Percentiles rank a stretch among this genome's conserved stretches.
These are phyloP conservation scores for Neocucurbitaria cava DNA, from an alignment of 2,329 filamentous ascomycete species.

Conservation along the genomic window DNA sequence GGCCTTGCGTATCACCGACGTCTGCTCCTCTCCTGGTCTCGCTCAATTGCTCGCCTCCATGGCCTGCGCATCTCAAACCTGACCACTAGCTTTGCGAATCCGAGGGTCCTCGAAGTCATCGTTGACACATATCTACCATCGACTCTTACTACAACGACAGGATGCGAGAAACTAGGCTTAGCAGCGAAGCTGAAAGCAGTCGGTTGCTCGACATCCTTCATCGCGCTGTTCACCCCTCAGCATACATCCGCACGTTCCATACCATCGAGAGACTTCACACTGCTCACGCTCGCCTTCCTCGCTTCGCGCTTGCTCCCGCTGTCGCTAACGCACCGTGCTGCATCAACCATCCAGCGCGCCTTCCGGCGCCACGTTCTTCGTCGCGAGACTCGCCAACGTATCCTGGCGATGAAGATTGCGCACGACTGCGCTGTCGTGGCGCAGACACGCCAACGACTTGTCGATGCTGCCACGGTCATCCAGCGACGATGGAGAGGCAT, in stretches of 20 bases:
- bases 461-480: slow-evolving; percentile 51
- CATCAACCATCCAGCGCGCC: slow-evolving; percentile 59
- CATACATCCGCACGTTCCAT: slow-evolving; percentile 46
- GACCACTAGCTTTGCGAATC: slow-evolving; percentile 65
- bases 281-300: slow-evolving; percentile 65
- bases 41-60: slow-evolving; percentile 56
- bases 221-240: slow-evolving; percentile 49
- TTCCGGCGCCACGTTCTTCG: slow-evolving; percentile 54
- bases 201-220: slow-evolving; percentile 55
- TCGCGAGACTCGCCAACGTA: slow-evolving; percentile 38
- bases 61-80: slow-evolving; percentile 60
- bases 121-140: slow-evolving; percentile 62
- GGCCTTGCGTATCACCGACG: slow-evolving; percentile 45
- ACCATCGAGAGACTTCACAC: slow-evolving; percentile 62
- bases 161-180: slow-evolving; percentile 25
- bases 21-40: slow-evolving; percentile 65
- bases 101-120: slow-evolving; percentile 61
- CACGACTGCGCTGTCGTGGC: slow-evolving; percentile 58
- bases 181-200: slow-evolving; percentile 48
- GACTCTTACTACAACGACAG: slow-evolving; percentile 10
- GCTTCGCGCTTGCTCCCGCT: slow-evolving; percentile 64
- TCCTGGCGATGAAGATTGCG: slow-evolving; percentile 52
- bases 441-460: slow-evolving; percentile 51
- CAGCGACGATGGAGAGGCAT: slow-evolving; percentile 55
- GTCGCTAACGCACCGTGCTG: slow-evolving; percentile 58